A percentile compares a stretch with the other conserved stretches of the same genome.
Conservation (phyloP, 2,329 filamentous ascomycete genomes). For the Aspergillus sp. region DNA sequence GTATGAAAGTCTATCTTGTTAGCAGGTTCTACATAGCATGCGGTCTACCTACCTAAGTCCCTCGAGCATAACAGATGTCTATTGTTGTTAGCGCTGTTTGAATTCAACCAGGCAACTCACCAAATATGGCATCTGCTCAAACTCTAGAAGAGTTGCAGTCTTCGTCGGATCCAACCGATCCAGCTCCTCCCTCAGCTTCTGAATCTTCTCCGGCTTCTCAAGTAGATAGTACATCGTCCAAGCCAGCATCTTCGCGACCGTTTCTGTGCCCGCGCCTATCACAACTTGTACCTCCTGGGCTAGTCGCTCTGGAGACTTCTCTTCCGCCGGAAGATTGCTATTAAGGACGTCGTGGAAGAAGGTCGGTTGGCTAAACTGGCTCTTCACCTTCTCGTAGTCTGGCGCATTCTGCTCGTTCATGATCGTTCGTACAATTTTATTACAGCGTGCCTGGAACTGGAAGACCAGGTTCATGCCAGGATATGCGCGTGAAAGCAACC, state of each 20-base stretch:
- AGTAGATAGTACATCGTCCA: conserved; percentile 14
- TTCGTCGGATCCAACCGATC: conserved; percentile 12
- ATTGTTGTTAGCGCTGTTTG: neutral
- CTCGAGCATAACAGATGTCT: conserved; percentile 29
- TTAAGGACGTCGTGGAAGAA: conserved; percentile 34
- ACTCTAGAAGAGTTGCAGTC: conserved; percentile 20
- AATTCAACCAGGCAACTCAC: neutral
- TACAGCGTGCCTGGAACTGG: conserved; percentile 17
- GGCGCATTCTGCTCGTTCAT: conserved; percentile 17
- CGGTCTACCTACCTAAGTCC: conserved; percentile 23
- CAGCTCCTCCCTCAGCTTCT: conserved; percentile 21
- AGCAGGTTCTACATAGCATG: neutral
- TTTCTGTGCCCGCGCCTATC: conserved; percentile 29
- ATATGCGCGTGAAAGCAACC: conserved; percentile 2
- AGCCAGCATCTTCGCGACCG: conserved; percentile 9
- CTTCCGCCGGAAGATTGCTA: conserved; percentile 26
- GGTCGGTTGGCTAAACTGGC: conserved; percentile 16
- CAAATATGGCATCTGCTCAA: conserved; percentile 30
- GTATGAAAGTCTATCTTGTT: conserved; percentile 16
- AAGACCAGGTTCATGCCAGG: conserved; percentile 14
- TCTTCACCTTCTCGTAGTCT: conserved; percentile 1
- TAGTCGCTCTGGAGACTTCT: conserved; percentile 35
- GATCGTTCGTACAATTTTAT: conserved; percentile 8
- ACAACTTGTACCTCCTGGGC: conserved; percentile 31
- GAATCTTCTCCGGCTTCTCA: conserved; percentile 15